These are phyloP conservation scores for Lonicera japonica DNA, from an alignment of 129 eudicot genomes.

Conservation along the genomic window DNA sequence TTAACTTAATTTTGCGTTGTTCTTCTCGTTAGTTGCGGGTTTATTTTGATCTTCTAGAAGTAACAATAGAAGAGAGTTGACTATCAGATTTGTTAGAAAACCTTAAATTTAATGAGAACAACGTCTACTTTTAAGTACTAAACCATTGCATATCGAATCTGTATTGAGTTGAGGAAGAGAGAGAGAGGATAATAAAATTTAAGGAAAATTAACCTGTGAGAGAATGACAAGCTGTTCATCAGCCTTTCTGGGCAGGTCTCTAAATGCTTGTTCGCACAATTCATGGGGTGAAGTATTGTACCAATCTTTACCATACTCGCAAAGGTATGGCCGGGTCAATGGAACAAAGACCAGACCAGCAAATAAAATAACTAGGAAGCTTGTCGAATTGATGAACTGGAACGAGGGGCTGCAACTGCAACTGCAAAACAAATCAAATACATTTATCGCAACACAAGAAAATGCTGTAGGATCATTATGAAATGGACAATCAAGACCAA, in stretches of 20 bases:
- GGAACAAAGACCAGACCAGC: slow-evolving; percentile 92
- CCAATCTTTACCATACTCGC: slow-evolving; percentile 97
- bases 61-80: too few relatives aligned
- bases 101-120: too few relatives aligned
- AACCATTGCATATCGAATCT: too few relatives aligned
- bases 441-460: not conserved
- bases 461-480: not conserved
- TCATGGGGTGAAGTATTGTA: slow-evolving; percentile 90
- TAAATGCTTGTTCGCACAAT: slow-evolving; percentile 82
- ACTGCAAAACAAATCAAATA: slow-evolving; percentile 26
- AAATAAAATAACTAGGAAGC: slow-evolving; percentile 83
- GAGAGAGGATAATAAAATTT: not conserved
- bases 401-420: slow-evolving; percentile 86
- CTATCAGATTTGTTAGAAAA: too few relatives aligned
- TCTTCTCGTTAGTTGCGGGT: too few relatives aligned
- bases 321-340: slow-evolving; percentile 82
- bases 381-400: slow-evolving; percentile 97
- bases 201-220: slow-evolving; percentile 60
- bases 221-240: slow-evolving; percentile 85
- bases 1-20: too few relatives aligned
- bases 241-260: slow-evolving; percentile 65
- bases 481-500: not conserved
- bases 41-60: too few relatives aligned
- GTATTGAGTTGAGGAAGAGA: not conserved
- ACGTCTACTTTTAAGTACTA: too few relatives aligned